Base-by-base conservation (phyloP, 768 basidiomycete genomes). In the Lentinula guzmanii region DNA sequence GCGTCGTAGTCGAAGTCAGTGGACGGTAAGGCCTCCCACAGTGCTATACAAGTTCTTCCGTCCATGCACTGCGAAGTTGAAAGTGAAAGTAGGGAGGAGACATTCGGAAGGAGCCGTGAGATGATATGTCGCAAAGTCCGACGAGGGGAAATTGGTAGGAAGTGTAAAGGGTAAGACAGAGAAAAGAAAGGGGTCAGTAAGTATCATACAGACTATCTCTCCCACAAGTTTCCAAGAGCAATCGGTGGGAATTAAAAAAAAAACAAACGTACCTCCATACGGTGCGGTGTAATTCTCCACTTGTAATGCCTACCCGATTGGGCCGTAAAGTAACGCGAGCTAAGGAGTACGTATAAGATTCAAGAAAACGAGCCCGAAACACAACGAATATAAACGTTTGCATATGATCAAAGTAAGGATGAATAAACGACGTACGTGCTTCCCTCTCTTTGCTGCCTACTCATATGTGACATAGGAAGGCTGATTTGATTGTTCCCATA, bases 261-360 rank as follows among this genome's bases (percentile, higher is more conserved):
- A 51, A 34, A 21, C 58, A n/a, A 31, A 65, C 81, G 39, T 61
- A 90, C 90, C 85, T 91, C 90, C 82, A 90, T 85, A 59, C 82
- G 77, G 63, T 83, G 77, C 37, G 80, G 73, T 11, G 75, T 69
- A 56, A 88, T 77, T 70, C 81, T 86, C 91, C 91, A 93, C 71
- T 91, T 93, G 72, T 83, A 86, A 54, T 87, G 83, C 63, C 76
- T 83, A 43, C 87, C 87, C 65, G 81, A 85, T 66, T 85, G 86
- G 9, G 85, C 82, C 52, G 79, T 81, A 70, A 92, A 93, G 71
- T 90, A 91, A 55, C 87, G 81, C 34, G 89, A 89, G 51, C 90
- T 91, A 61, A 35, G 42, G 1, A 16, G 33, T 53, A 10, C 52
- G 24, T 13, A 34, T 53, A 15, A 39, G 33, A 53, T 15, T 35